Percentiles rank a stretch among this genome's conserved stretches.
Evolutionary conservation across 495 filamentous ascomycete species (phyloP).

Genomic region (Lophium mytilinum): DNA sequence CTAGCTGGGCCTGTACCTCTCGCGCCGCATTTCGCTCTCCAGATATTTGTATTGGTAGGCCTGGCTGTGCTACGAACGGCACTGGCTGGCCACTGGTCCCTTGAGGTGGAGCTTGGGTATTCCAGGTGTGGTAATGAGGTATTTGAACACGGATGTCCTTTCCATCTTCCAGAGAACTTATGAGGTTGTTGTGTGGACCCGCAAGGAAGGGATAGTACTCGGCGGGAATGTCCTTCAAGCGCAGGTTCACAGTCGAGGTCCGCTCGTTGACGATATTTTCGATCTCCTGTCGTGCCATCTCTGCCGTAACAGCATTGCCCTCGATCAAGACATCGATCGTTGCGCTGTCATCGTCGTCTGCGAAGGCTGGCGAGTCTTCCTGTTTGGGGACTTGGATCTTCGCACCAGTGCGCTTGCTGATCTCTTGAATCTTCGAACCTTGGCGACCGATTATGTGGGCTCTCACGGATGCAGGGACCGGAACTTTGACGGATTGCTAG

Average conservation of each 20-base stretch:
- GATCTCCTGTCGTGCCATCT: slow-evolving; percentile 73
- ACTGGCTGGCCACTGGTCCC: slow-evolving; percentile 56
- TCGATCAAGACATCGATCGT: slow-evolving; percentile 81
- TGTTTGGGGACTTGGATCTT: slow-evolving; percentile 78
- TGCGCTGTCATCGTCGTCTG: slow-evolving; percentile 66
- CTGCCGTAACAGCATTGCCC: slow-evolving; percentile 77
- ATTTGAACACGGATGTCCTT: slow-evolving; percentile 68
- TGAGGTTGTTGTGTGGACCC: slow-evolving; percentile 61
- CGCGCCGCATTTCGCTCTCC: slow-evolving; percentile 81
- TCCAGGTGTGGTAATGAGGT: slow-evolving; percentile 70
- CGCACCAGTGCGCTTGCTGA: slow-evolving; percentile 78
- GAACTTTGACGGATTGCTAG: slow-evolving; percentile 64
- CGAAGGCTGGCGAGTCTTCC: slow-evolving; percentile 45
- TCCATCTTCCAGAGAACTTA: slow-evolving; percentile 61
- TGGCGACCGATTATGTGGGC: slow-evolving; percentile 85
- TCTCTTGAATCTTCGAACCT: slow-evolving; percentile 79
- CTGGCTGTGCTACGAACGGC: slow-evolving; percentile 55
- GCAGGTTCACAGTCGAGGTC: slow-evolving; percentile 67
- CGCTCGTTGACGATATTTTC: slow-evolving; percentile 78
- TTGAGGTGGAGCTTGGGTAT: slow-evolving; percentile 58
- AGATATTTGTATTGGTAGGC: slow-evolving; percentile 69
- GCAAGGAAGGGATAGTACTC: slow-evolving; percentile 95
- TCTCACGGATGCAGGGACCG: slow-evolving; percentile 73
- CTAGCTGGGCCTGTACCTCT: slow-evolving; percentile 68
- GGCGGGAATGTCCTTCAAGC: slow-evolving; percentile 71